A percentile compares a stretch with the other conserved stretches of the same genome.
These are phyloP conservation scores for Pythium dissotocum DNA, from an alignment of 352 stramenopile genomes.

Conservation along the genomic window DNA sequence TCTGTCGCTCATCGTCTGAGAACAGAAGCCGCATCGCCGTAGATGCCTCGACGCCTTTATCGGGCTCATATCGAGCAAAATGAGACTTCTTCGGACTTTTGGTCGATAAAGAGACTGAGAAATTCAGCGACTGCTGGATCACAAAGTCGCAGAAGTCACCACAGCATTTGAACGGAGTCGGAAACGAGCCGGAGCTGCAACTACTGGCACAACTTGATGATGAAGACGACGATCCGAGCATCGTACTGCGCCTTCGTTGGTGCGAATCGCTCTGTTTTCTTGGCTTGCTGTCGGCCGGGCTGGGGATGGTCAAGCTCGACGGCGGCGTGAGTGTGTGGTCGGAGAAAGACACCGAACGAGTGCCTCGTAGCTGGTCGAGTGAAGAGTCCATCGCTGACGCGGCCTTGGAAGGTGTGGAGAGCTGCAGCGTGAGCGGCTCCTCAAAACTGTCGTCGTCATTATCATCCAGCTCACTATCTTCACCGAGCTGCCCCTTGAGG, in stretches of 20 bases:
- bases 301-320: slow-evolving; percentile 20
- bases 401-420: background rate
- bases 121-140: slow-evolving; percentile 30
- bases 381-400: background rate
- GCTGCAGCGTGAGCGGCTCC: background rate
- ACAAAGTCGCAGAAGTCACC: slow-evolving; percentile 73
- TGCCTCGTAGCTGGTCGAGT: background rate
- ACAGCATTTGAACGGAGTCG: slow-evolving; percentile 76
- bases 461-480: background rate
- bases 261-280: slow-evolving; percentile 7
- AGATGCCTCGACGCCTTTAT: slow-evolving; percentile 26
- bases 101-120: background rate
- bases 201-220: slow-evolving; percentile 9
- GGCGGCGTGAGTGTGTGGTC: slow-evolving; percentile 7
- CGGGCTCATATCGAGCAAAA: slow-evolving; percentile 8
- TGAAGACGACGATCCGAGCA: slow-evolving; percentile 12
- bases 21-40: slow-evolving; percentile 59
- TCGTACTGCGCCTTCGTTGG: slow-evolving; percentile 5
- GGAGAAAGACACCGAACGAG: background rate
- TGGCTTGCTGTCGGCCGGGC: background rate
- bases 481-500: background rate
- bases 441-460: background rate
- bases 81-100: slow-evolving; percentile 11
- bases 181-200: slow-evolving; percentile 37
- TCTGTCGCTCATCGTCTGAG: slow-evolving; percentile 39